Base-by-base conservation (phyloP, 352 stramenopile genomes). In the Globisporangium paroecandrum region DNA sequence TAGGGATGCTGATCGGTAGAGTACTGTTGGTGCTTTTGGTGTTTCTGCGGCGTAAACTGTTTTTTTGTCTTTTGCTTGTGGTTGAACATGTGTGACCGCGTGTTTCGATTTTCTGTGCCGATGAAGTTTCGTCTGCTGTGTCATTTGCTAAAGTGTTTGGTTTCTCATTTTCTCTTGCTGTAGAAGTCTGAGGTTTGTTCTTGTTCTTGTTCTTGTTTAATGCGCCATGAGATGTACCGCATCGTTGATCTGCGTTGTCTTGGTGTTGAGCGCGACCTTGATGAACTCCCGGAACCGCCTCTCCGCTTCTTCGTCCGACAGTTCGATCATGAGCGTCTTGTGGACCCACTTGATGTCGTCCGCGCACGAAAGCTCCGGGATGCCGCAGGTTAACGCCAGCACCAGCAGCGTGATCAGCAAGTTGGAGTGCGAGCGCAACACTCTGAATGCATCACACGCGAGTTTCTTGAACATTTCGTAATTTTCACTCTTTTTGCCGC, bases 211-310 rank as follows among this genome's bases (percentile, higher is more conserved):
- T 58, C 34, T 66, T 59, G 20, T 58, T 61, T 61, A 93, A 65
- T 96, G 87, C 7, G 85, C 88, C 77, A 96, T 90, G 69, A 94
- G 78, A 63, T 96, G 89, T 57, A 94, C 83, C 0, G 88, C 87
- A 62, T 94, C 85, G 67, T 94, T 96, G 62, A 94, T 69, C 36
- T 89, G 87, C 46, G 89, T 96, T 18, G 87, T 87, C 69, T 81
- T 90, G 43, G 85, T 93, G 64, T 87, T 74, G 34, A 96, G 68
- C 32, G 87, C 81, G 58, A 89, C 83, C 53, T 82, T 68, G 66
- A 96, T 94, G 58, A 96, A 81, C 55, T 91, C 88, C 47, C 81
- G 74, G 72, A 96, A 93, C 13, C 76, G 76, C 34, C 76, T 65
- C 32, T 75, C 69, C 38, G 87, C 87, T 32, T 91, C 79, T 10